Evolutionary conservation across 2,329 filamentous ascomycete genomes (phyloP), one percentile per base, ranked within the genome.

Genomic region (Aureobasidium uvarum): DNA sequence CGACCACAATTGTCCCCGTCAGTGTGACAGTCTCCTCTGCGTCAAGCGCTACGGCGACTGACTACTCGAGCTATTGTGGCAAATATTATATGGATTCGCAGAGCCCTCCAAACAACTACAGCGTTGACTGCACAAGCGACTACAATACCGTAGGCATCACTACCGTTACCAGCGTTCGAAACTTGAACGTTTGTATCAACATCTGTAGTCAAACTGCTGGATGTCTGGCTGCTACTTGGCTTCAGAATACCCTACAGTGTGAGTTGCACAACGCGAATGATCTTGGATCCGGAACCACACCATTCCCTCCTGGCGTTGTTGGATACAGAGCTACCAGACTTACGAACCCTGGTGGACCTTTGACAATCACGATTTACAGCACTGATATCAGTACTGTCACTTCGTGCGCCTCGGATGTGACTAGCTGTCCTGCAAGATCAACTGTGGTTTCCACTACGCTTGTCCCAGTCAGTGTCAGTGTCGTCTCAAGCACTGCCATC

Each of bases 361-460:
- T 66, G 41, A 66, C 46, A 6, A 48, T 66, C 18, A 66, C 64
- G 0, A 45, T 62, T 18, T 62, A 59, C 64, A 66, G 54, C n/a
- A 66, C 64, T 8, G 55, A 66, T n/a, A 28, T 64, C 7, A 55
- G 50, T 2, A 66, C 64, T 6, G 64, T 66, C 33, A 66, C 64
- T 0, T 58, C 64, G 5, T 66, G 64, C 20, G 23, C 64, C n/a
- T 18, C 64, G 18, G 64, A 62, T 11, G 67, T 68, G 23, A 48
- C 51, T 11, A 65, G 56, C 54, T 51, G 58, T 52, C 64, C 64
- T 4, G 64, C 54, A 38, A 25, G 31, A 23, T 65, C 55, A 11
- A 67, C 66, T 8, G 56, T 62, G 10, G 45, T 66, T 6, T 55
- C 50, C 2, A 66, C 59, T 25, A 41, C 60, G 1, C 54, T 55